These are phyloP conservation scores for Aegilops umbellulata DNA, from an alignment of 176 grass and related monocot genomes.

Conservation along the genomic window DNA sequence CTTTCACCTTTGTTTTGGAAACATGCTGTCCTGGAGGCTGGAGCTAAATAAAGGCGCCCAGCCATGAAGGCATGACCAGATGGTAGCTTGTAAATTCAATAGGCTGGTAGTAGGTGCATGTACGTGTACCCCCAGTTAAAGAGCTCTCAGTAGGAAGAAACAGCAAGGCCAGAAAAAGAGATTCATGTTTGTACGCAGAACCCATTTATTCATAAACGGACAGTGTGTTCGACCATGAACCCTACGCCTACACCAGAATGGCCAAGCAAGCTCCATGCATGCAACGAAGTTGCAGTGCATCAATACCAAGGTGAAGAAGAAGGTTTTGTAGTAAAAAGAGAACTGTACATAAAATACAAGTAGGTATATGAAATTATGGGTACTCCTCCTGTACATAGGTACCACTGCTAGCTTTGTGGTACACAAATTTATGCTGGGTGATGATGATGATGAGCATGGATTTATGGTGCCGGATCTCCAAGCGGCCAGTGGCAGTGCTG, in stretches of 20 bases:
- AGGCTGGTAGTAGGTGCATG: slow-evolving; percentile 13
- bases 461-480: slow-evolving; percentile 38
- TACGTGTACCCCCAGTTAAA: not conserved
- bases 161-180: slow-evolving; percentile 14
- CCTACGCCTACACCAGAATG: not conserved
- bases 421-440: slow-evolving; percentile 10
- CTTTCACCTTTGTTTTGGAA: not conserved
- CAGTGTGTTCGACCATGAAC: not conserved
- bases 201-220: slow-evolving; percentile 1
- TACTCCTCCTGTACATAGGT: not conserved
- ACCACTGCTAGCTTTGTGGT: not conserved
- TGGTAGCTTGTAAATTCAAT: not conserved
- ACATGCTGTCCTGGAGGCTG: not conserved
- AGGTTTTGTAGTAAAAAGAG: not conserved
- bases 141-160: not conserved
- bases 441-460: not conserved
- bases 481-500: not conserved
- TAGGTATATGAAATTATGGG: not conserved
- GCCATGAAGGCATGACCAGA: not conserved
- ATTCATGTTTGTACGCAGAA: not conserved
- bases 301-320: not conserved
- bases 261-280: not conserved
- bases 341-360: not conserved
- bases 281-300: not conserved
- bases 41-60: not conserved